phyloP scores from a whole-genome alignment of 129 eudicot genomes.

The Lonicera japonica region DNA sequence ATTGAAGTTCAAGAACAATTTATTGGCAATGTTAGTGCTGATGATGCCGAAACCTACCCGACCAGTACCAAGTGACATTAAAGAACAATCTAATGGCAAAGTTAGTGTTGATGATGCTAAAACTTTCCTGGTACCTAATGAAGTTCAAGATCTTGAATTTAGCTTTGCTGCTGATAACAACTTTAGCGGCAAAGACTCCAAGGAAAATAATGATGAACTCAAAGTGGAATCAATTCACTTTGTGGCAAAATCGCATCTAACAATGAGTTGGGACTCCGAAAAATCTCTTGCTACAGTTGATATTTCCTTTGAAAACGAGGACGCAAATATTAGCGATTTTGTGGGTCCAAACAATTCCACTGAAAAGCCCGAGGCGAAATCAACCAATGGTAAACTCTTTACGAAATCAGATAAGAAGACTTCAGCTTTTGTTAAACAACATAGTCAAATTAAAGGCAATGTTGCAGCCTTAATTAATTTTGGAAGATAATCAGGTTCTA shows the following conservation, averaged over 20 bases:
- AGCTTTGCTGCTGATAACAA: no score
- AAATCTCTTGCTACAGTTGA: constrained; percentile 1
- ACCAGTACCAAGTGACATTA: not conserved
- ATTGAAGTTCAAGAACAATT: not conserved
- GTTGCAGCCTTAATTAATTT: not conserved
- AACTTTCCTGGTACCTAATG: no score
- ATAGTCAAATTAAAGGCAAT: not conserved
- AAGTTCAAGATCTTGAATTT: no score
- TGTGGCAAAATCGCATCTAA: no score
- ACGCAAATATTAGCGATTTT: not conserved
- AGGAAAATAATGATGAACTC: not conserved
- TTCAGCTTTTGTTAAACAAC: not conserved
- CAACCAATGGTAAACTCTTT: not conserved
- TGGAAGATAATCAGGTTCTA: constrained; percentile 6
- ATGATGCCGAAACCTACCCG: not conserved
- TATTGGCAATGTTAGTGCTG: not conserved
- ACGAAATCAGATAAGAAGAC: not conserved
- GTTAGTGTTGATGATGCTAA: no score
- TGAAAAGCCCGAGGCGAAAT: not conserved
- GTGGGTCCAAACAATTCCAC: not conserved
- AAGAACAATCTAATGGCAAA: not conserved
- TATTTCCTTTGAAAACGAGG: not conserved
- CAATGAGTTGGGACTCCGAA: not conserved
- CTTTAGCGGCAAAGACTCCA: not conserved
- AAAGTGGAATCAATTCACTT: not conserved